Conservation (phyloP, 441 rosid genomes). For the Croton setiger region DNA sequence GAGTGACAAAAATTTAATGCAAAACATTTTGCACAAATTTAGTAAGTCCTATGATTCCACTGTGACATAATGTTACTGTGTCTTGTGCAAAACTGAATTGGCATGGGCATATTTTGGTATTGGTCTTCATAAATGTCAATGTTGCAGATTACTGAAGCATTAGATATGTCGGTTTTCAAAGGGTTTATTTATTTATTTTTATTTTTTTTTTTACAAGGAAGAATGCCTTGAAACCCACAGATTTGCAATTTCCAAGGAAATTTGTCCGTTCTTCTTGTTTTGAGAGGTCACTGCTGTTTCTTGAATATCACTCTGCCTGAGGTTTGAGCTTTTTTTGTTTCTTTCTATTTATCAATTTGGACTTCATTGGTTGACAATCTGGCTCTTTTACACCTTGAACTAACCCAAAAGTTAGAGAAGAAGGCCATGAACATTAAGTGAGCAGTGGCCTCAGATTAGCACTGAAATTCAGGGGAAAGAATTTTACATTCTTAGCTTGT, state of each 20-base stretch:
- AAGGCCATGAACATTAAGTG: not conserved
- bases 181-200: too few relatives aligned
- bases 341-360: not conserved
- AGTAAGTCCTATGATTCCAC: not conserved
- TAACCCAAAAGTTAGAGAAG: not conserved
- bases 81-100: not conserved
- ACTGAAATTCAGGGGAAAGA: not conserved
- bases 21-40: not conserved
- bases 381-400: not conserved
- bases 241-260: too few relatives aligned
- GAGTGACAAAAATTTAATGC: not conserved
- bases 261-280: not conserved
- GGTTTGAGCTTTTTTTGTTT: not conserved
- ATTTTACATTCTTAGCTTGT: not conserved
- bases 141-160: conserved; percentile 8
- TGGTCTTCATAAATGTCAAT: not conserved
- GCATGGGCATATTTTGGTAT: not conserved
- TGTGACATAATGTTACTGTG: not conserved
- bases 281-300: not conserved
- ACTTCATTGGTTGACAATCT: not conserved
- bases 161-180: not conserved
- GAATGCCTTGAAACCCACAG: too few relatives aligned
- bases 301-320: not conserved
- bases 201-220: not conserved
- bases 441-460: not conserved